Percentiles rank a stretch among this genome's conserved stretches.
Conservation (phyloP, 2,329 filamentous ascomycete genomes). For the Colletotrichum viniferum region DNA sequence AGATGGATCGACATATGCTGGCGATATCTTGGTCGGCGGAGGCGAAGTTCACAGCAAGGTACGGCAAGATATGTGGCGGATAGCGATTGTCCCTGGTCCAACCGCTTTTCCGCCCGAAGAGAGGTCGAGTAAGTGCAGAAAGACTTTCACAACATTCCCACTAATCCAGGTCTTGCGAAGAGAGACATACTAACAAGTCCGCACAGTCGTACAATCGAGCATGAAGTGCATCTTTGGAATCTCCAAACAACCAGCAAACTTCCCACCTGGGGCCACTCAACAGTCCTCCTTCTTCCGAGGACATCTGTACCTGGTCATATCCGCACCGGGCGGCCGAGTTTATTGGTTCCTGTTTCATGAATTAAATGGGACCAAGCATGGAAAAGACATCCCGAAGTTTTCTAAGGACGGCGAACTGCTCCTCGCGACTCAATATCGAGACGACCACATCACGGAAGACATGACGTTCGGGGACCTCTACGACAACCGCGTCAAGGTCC, state of each 20-base stretch:
- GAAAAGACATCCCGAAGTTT: conserved; percentile 37
- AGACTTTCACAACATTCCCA: accelerated
- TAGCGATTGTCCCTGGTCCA: conserved; percentile 24
- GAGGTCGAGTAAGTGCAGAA: not conserved
- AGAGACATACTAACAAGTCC: not conserved
- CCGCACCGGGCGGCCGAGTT: conserved; percentile 30
- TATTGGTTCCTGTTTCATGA: conserved; percentile 42
- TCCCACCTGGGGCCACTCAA: not conserved
- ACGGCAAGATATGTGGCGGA: conserved; percentile 32
- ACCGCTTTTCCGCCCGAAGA: conserved; percentile 26
- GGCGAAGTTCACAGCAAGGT: conserved; percentile 46
- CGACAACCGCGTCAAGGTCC: conserved; percentile 25
- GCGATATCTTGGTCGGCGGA: conserved; percentile 40
- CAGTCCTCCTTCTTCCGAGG: conserved; percentile 20
- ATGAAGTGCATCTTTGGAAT: conserved; percentile 42
- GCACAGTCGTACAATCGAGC: not conserved
- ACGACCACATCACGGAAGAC: conserved; percentile 24
- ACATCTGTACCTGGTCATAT: conserved; percentile 29
- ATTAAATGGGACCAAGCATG: conserved; percentile 28
- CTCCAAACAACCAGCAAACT: conserved; percentile 21
- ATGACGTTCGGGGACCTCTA: conserved; percentile 34
- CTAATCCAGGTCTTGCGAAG: not conserved
- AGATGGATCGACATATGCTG: conserved; percentile 32
- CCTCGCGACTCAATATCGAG: conserved; percentile 27
- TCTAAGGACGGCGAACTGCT: conserved; percentile 33